Evolutionary conservation across 805 yeast species (phyloP).

Genomic region (Candida maltosa): DNA sequence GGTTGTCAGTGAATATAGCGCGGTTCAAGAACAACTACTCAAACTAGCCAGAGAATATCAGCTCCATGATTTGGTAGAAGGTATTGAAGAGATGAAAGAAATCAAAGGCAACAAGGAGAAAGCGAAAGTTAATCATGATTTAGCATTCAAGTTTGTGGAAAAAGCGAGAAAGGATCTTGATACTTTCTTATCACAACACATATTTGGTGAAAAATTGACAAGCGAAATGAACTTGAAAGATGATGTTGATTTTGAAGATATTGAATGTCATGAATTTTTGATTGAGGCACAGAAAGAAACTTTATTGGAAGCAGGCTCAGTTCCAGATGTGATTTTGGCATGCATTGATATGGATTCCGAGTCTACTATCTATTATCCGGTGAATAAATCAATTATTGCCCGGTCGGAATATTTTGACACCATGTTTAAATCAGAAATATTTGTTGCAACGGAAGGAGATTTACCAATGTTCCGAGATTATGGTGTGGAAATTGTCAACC

Average conservation of each 20-base stretch:
- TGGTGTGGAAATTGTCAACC: slow-evolving; percentile 7
- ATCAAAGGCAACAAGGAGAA: slow-evolving; percentile 16
- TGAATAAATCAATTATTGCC: slow-evolving; percentile 56
- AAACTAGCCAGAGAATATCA: slow-evolving; percentile 29
- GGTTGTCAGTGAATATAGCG: slow-evolving; percentile 19
- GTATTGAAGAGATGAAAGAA: slow-evolving; percentile 24
- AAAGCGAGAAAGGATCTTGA: slow-evolving; percentile 32
- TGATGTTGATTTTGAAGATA: slow-evolving; percentile 30
- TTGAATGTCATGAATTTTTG: slow-evolving; percentile 16
- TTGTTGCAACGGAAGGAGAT: slow-evolving; percentile 12
- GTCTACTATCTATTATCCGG: slow-evolving; percentile 49
- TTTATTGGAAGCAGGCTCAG: slow-evolving; percentile 17
- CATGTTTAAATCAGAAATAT: slow-evolving; percentile 52
- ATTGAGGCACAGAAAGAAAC: slow-evolving; percentile 16
- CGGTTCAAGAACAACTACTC: slow-evolving; percentile 16
- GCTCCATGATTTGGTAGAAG: slow-evolving; percentile 34
- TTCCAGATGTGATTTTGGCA: slow-evolving; percentile 49
- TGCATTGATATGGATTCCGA: slow-evolving; percentile 27
- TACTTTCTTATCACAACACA: slow-evolving; percentile 19
- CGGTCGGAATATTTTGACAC: slow-evolving; percentile 64
- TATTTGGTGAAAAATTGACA: slow-evolving; percentile 17
- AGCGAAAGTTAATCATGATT: slow-evolving; percentile 28
- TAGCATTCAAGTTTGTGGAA: slow-evolving; percentile 30
- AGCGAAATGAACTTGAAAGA: slow-evolving; percentile 14
- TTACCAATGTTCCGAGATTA: slow-evolving; percentile 12